Percentiles rank a stretch among this genome's conserved stretches.
Evolutionary conservation across 2,329 filamentous ascomycete species (phyloP).

Genomic region (Pseudocercospora cruenta): DNA sequence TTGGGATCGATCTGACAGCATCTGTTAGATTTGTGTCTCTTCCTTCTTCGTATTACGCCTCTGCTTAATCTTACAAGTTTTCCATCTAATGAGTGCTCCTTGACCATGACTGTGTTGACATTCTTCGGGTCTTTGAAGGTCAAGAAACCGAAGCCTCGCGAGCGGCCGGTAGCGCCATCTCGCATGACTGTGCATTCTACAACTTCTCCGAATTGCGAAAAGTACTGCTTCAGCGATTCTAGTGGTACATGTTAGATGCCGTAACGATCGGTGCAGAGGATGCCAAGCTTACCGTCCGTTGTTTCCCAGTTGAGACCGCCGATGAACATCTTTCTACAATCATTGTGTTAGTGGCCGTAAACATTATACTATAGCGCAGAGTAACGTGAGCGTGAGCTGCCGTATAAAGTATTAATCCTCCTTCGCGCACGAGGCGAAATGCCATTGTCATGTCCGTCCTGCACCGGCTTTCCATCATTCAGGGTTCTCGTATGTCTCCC

Average conservation of each 20-base stretch:
- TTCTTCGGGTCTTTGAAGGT: constrained; percentile 98
- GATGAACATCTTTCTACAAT: constrained; percentile 95
- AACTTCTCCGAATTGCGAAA: constrained; percentile 96
- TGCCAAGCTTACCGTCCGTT: constrained; percentile 77
- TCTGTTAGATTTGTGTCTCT: constrained; percentile 31
- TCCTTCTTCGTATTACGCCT: constrained; percentile 24
- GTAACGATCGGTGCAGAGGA: not conserved
- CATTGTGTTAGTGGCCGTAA: constrained; percentile 33
- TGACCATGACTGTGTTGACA: constrained; percentile 99
- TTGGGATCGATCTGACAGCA: constrained; percentile 86
- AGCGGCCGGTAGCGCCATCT: constrained; percentile 89
- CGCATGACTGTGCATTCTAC: constrained; percentile 99
- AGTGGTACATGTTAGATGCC: constrained; percentile 35
- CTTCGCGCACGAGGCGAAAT: constrained; percentile 9
- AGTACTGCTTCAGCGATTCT: constrained; percentile 98
- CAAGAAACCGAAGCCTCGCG: constrained; percentile 93
- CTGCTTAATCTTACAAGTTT: constrained; percentile 77
- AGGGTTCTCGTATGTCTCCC: not conserved
- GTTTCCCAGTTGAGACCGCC: constrained; percentile 99
- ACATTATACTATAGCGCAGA: not conserved
- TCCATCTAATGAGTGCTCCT: constrained; percentile 96
- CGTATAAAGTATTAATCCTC: constrained; percentile 7
- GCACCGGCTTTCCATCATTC: not conserved
- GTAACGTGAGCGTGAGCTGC: constrained; percentile 28
- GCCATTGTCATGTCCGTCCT: not conserved